Evolutionary conservation across 108 stramenopile species (phyloP).

Genomic region (Fragilariopsis cylindrus): DNA sequence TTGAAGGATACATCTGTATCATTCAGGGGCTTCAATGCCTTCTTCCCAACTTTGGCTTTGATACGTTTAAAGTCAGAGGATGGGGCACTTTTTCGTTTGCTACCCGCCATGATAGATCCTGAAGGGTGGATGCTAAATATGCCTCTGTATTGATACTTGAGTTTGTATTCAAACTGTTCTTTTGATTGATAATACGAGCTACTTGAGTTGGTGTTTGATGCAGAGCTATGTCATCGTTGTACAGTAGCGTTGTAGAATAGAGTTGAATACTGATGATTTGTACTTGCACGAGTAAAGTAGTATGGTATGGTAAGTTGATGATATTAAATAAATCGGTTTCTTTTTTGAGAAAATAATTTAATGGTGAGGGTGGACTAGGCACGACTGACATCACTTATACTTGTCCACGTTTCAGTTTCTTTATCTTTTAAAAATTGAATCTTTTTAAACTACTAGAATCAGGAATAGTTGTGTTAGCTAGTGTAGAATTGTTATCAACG

Average conservation of each 20-base stretch:
- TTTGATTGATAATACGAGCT: background rate
- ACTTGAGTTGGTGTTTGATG: background rate
- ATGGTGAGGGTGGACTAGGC: too few species aligned
- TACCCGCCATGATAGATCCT: constrained; percentile 15
- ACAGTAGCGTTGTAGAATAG: background rate
- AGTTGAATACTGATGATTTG: background rate
- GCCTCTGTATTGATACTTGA: constrained; percentile 3
- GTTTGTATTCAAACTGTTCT: too few species aligned
- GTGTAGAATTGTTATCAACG: too few species aligned
- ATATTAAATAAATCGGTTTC: too few species aligned
- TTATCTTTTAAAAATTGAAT: too few species aligned
- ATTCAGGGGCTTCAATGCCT: constrained; percentile 63
- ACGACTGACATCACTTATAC: too few species aligned
- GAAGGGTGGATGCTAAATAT: background rate
- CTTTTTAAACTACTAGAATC: too few species aligned
- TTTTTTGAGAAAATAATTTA: too few species aligned
- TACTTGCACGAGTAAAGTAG: too few species aligned
- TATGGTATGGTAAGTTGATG: too few species aligned
- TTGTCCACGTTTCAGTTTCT: too few species aligned
- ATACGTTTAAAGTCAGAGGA: constrained; percentile 68
- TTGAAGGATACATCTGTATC: constrained; percentile 77
- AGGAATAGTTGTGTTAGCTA: too few species aligned
- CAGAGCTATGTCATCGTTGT: constrained; percentile 7
- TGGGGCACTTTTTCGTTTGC: constrained; percentile 26
- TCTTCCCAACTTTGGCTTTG: constrained; percentile 86